Conservation (phyloP, 2,329 filamentous ascomycete species). For the Microcyclosporella mali region DNA sequence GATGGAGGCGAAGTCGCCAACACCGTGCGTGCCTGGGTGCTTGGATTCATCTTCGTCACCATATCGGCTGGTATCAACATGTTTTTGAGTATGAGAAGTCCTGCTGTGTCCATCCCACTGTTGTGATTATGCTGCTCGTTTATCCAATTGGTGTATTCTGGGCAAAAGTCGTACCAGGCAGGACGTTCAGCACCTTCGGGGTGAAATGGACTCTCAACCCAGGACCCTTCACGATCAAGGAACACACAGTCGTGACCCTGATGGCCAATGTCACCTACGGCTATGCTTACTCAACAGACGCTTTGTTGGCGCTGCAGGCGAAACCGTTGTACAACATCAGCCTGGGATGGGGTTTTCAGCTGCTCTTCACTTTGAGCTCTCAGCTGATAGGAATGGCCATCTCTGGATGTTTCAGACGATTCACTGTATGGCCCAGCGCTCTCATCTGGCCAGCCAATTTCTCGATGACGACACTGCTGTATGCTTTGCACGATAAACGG, state of each 20-base stretch:
- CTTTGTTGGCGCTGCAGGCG: constrained; percentile 74
- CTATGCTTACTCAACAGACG: constrained; percentile 23
- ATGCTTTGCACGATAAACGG: constrained; percentile 77
- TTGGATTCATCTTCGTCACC: constrained; percentile 42
- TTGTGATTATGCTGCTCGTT: constrained; percentile 76
- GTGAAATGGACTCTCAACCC: constrained; percentile 36
- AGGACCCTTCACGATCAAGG: constrained; percentile 54
- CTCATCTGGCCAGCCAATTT: constrained; percentile 89
- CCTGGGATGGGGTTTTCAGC: constrained; percentile 67
- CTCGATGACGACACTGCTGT: constrained; percentile 84
- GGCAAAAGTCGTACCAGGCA: constrained; percentile 61
- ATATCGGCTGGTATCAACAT: constrained; percentile 52
- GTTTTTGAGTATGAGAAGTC: constrained; percentile 84
- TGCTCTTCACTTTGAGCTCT: constrained; percentile 76
- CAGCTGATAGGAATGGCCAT: constrained; percentile 83
- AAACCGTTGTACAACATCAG: constrained; percentile 65
- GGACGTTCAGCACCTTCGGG: constrained; percentile 30
- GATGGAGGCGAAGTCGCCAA: constrained; percentile 37
- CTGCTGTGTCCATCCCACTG: constrained; percentile 78
- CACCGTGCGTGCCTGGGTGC: constrained; percentile 41
- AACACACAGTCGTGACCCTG: constrained; percentile 41
- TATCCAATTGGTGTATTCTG: constrained; percentile 76
- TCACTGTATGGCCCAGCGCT: constrained; percentile 73
- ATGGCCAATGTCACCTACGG: constrained; percentile 21
- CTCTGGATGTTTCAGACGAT: constrained; percentile 71